These are phyloP conservation scores for Eudorina sp. DNA, from an alignment of 139 green algal genomes.

Conservation along the genomic window DNA sequence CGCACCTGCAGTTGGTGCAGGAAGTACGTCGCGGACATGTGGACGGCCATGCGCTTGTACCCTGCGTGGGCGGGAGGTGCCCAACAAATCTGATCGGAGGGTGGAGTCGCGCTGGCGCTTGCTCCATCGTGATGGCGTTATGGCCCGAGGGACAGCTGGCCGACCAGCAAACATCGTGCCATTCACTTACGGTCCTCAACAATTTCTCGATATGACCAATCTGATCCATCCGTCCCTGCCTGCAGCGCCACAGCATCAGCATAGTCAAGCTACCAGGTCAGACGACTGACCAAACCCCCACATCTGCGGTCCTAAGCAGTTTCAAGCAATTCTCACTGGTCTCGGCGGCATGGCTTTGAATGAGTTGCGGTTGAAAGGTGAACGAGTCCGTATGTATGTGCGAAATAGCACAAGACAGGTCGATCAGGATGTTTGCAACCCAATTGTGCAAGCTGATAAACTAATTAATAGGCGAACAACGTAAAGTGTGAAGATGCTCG, in stretches of 20 bases:
- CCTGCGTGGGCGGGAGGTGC: background rate
- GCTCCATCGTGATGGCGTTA: background rate
- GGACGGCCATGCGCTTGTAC: conserved; percentile 47
- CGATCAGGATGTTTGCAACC: no score
- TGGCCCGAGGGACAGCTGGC: background rate
- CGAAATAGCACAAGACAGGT: no score
- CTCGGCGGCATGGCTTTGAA: background rate
- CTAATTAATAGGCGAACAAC: no score
- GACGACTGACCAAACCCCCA: background rate
- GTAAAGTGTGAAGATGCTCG: background rate
- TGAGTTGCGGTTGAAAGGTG: no score
- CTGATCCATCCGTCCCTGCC: conserved; percentile 54
- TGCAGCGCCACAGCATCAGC: background rate
- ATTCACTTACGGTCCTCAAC: conserved; percentile 49
- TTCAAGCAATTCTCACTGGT: conserved; percentile 17
- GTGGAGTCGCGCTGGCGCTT: no score
- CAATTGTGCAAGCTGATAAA: background rate
- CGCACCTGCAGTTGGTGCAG: conserved; percentile 34
- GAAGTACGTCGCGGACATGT: conserved; percentile 27
- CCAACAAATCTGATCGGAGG: no score
- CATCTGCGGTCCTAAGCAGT: background rate
- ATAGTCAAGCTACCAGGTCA: background rate
- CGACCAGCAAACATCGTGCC: background rate
- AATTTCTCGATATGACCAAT: conserved; percentile 38
- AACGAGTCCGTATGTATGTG: no score